Evolutionary conservation across 202 grass and related monocot species (phyloP), one percentile per base, ranked within the genome.

Genomic region (Bolboschoenoplectus hybrid): DNA sequence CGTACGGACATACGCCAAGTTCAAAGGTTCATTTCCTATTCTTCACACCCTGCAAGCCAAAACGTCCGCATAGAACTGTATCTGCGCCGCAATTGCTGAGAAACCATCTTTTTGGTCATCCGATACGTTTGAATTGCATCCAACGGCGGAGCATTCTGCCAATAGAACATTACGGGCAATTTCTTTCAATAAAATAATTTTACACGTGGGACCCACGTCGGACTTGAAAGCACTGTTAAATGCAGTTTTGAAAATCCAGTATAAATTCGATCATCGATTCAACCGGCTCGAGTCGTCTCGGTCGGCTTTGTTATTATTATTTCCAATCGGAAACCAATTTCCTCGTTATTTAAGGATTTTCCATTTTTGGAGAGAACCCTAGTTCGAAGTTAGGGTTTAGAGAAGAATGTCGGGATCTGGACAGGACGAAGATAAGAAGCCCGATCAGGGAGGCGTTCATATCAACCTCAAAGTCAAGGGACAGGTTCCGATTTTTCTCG

Each of bases 391-490:
- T 82, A 65, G 44, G 85, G 85, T 52, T 68, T 87, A 86, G 51
- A 34, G 46, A 17, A 46, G 14, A 87, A 96, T 93, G 93, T 96
- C 89, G 40, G 91, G 84, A 16, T 69, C 86, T 12, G 90, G 85
- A 63, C 73, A 80, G 2, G 91, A 96, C 55, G 93, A 93, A 85
- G 94, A 96, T 66, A 93, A 96, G 94, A 96, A 93, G 79, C 91
- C 94, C 6, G 87, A 73, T 79, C 88, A 95, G 63, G 90, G 75
- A 53, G 88, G 87, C 77, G 91, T 67, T 32, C 94, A 96, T 82
- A 93, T 96, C 89, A 96, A 93, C 14, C 88, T 96, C 39, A 96
- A 96, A 88, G 91, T 96, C 62, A 96, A 96, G 88, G 91, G 94
- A 12, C 91, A 96, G 94, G 94, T 93, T 81, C 2, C 32, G 44